A percentile compares a stretch with the other conserved stretches of the same genome.
These are phyloP conservation scores for Colletotrichum destructivum DNA, from an alignment of 2,329 filamentous ascomycete genomes.

Conservation along the genomic window DNA sequence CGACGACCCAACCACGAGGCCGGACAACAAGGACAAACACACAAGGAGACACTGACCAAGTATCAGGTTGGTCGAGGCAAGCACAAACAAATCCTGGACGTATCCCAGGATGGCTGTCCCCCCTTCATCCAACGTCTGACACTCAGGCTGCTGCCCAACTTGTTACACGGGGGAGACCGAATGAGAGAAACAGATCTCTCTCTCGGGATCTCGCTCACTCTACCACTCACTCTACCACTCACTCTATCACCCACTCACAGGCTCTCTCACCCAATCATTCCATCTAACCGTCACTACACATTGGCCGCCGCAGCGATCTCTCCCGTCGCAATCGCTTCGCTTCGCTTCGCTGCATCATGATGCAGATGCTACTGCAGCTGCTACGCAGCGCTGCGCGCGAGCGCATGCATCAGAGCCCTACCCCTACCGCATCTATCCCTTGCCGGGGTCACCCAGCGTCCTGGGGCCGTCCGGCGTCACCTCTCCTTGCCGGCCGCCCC, in stretches of 20 bases:
- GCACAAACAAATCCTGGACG: neutral
- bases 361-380: neutral
- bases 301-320: slow-evolving; percentile 11
- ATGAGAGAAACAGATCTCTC: slow-evolving; percentile 28
- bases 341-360: neutral
- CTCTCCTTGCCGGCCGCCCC: slow-evolving; percentile 1
- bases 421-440: slow-evolving; percentile 31
- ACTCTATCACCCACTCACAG: too few species aligned
- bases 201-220: neutral
- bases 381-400: neutral
- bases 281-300: neutral
- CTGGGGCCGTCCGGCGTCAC: slow-evolving; percentile 13
- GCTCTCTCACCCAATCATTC: too few species aligned
- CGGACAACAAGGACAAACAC: neutral
- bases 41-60: neutral
- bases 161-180: neutral
- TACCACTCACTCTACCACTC: too few species aligned
- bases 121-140: slow-evolving; percentile 17
- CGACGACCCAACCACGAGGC: neutral
- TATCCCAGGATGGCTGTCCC: neutral
- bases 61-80: neutral
- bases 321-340: slow-evolving; percentile 7
- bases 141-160: slow-evolving; percentile 21
- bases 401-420: neutral
- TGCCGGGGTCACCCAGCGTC: slow-evolving; percentile 26